These are phyloP conservation scores for Talaromyces sp. DNA, from an alignment of 2,329 filamentous ascomycete genomes.

Conservation along the genomic window DNA sequence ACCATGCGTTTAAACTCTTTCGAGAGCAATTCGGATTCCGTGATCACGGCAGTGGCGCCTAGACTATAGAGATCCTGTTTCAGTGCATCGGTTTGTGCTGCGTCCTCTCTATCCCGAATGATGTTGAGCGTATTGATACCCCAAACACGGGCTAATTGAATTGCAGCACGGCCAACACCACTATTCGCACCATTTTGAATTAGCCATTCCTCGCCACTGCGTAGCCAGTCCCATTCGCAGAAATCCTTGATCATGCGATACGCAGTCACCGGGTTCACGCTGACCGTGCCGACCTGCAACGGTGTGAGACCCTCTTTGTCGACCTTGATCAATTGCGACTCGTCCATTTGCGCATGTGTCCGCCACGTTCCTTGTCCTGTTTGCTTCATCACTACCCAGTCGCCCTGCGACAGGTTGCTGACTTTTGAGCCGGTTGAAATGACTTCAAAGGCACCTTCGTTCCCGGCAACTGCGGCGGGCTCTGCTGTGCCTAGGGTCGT, in stretches of 20 bases:
- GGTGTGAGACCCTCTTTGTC: conserved; percentile 65
- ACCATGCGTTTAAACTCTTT: conserved; percentile 44
- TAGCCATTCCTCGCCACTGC: conserved; percentile 75
- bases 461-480: conserved; percentile 60
- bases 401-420: conserved; percentile 63
- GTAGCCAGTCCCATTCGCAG: conserved; percentile 46
- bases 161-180: conserved; percentile 83
- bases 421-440: conserved; percentile 58
- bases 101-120: conserved; percentile 63
- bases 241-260: conserved; percentile 90
- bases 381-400: conserved; percentile 86
- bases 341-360: conserved; percentile 70
- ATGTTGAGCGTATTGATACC: conserved; percentile 88
- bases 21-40: conserved; percentile 51
- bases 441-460: conserved; percentile 94
- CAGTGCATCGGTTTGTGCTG: conserved; percentile 59
- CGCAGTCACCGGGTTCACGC: conserved; percentile 88
- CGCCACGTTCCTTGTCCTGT: conserved; percentile 91
- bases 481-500: conserved; percentile 68
- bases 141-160: conserved; percentile 82
- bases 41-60: conserved; percentile 59
- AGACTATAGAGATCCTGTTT: conserved; percentile 55
- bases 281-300: conserved; percentile 78
- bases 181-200: conserved; percentile 96
- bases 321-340: conserved; percentile 60